phyloP scores from a whole-genome alignment of 257 asterid genomes.

The Petunia axillaris region DNA sequence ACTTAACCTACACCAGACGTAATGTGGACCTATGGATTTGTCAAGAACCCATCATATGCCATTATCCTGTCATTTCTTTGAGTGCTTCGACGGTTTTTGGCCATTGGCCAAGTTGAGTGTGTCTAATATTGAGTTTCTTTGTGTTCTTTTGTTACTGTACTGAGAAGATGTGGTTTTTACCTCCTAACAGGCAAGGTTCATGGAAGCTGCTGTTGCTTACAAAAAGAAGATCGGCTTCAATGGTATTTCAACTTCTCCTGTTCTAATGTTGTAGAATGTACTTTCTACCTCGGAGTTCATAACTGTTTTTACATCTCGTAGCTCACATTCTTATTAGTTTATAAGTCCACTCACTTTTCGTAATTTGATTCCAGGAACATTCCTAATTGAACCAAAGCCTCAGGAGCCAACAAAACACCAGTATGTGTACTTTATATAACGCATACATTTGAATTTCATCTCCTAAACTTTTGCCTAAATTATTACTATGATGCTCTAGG shows the following conservation, averaged over 20 bases:
- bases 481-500: slow-evolving; percentile 44
- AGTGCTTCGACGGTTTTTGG: neutral
- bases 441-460: neutral
- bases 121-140: neutral
- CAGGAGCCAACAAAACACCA: slow-evolving; percentile 99
- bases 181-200: slow-evolving; percentile 75
- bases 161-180: slow-evolving; percentile 5
- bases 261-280: neutral
- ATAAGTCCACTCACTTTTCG: neutral
- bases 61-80: neutral
- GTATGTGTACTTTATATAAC: slow-evolving; percentile 38
- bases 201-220: slow-evolving; percentile 89
- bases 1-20: neutral
- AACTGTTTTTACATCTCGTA: slow-evolving; percentile 14
- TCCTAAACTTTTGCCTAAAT: neutral
- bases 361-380: slow-evolving; percentile 62
- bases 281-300: neutral
- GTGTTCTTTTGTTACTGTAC: neutral
- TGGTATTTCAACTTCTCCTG: slow-evolving; percentile 46
- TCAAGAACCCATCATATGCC: neutral
- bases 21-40: neutral
- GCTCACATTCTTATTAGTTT: neutral
- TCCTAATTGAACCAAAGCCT: slow-evolving; percentile 98
- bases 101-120: too few species aligned
- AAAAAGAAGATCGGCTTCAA: slow-evolving; percentile 99